phyloP scores from a whole-genome alignment of 139 green algal species.

The Diplosphaera chodatii region DNA sequence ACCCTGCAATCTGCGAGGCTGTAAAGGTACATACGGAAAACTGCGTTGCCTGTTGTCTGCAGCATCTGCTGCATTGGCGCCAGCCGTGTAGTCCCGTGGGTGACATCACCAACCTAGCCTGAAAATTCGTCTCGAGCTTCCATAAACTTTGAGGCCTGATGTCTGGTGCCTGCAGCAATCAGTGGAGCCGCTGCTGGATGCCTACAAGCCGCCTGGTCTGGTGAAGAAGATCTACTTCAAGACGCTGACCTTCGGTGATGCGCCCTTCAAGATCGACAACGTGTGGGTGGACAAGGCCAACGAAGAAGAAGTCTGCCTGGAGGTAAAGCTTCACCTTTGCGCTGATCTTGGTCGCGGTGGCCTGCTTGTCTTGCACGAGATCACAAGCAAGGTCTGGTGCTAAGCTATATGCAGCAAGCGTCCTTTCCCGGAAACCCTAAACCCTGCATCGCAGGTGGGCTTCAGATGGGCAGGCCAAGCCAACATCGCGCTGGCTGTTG shows the following conservation, averaged over 20 bases:
- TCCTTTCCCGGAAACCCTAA: too few relatives aligned
- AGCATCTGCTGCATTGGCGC: too few relatives aligned
- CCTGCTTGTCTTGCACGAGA: too few relatives aligned
- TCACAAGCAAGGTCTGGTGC: too few relatives aligned
- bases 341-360: too few relatives aligned
- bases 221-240: constrained; percentile 81
- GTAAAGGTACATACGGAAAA: background rate
- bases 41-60: too few relatives aligned
- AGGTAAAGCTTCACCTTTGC: constrained; percentile 3
- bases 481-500: constrained; percentile 81
- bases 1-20: constrained; percentile 60
- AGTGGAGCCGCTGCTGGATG: constrained; percentile 65
- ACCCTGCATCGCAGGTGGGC: constrained; percentile 72
- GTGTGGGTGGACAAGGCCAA: constrained; percentile 35
- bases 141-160: too few relatives aligned
- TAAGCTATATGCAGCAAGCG: too few relatives aligned
- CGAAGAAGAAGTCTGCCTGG: constrained; percentile 25
- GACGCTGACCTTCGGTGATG: constrained; percentile 77
- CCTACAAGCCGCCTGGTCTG: constrained; percentile 51
- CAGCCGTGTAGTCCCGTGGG: too few relatives aligned
- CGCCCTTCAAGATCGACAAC: constrained; percentile 60
- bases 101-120: too few relatives aligned
- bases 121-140: too few relatives aligned
- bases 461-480: constrained; percentile 77
- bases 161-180: constrained; percentile 44